A percentile compares a stretch with the other conserved stretches of the same genome.
phyloP scores from a whole-genome alignment of 1,139 yeast genomes.

The Kluyveromyces marxianus region DNA sequence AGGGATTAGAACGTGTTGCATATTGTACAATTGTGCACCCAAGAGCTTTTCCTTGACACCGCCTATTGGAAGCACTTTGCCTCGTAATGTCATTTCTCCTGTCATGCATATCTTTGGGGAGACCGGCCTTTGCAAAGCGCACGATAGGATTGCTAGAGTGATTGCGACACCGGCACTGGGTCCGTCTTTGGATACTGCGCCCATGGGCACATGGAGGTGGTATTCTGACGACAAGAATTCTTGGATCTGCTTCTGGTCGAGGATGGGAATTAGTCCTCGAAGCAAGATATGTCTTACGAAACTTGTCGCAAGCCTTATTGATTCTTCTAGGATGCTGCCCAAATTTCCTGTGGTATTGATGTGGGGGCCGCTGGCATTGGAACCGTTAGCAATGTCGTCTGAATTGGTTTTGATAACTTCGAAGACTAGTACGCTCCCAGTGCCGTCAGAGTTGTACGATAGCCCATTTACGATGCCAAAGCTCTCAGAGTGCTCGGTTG shows the following conservation, averaged over 20 bases:
- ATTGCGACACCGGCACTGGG: slow-evolving; percentile 93
- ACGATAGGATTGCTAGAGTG: slow-evolving; percentile 71
- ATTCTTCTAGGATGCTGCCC: slow-evolving; percentile 77
- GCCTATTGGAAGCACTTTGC: slow-evolving; percentile 82
- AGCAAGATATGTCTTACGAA: slow-evolving; percentile 52
- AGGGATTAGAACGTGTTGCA: slow-evolving; percentile 59
- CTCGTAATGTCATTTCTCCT: slow-evolving; percentile 84
- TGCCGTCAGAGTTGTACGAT: slow-evolving; percentile 82
- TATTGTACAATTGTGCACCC: slow-evolving; percentile 75
- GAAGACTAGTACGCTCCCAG: slow-evolving; percentile 75
- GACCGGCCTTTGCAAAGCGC: slow-evolving; percentile 60
- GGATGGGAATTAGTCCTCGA: slow-evolving; percentile 24
- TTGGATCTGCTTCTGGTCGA: slow-evolving; percentile 28
- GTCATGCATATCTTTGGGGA: slow-evolving; percentile 79
- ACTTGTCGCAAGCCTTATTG: slow-evolving; percentile 71
- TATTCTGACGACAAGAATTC: slow-evolving; percentile 44
- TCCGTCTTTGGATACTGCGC: slow-evolving; percentile 84
- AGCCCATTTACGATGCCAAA: slow-evolving; percentile 86
- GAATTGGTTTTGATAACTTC: slow-evolving; percentile 54
- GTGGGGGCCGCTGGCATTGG: slow-evolving; percentile 17
- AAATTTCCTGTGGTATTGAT: slow-evolving; percentile 72
- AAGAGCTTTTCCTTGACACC: slow-evolving; percentile 79
- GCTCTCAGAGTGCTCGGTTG: slow-evolving; percentile 33
- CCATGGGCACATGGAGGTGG: slow-evolving; percentile 86
- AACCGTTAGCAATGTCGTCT: slow-evolving; percentile 7